phyloP scores from a whole-genome alignment of 768 basidiomycete species.

The Agaricus sinodeliciosus region DNA sequence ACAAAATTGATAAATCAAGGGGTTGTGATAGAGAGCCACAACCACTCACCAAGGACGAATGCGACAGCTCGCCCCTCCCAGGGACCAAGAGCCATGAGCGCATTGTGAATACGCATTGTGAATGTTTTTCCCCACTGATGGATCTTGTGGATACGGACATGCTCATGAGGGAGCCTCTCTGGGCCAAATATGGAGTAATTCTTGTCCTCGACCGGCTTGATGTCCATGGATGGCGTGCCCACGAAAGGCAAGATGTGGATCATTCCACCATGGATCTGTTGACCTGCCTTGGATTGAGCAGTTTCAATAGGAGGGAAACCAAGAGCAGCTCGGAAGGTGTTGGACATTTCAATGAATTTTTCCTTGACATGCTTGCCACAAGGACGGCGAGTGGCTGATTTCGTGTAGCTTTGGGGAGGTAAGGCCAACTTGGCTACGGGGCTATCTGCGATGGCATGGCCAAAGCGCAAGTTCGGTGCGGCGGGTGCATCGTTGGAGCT shows the following conservation, averaged over 20 bases:
- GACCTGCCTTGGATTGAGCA: constrained; percentile 8
- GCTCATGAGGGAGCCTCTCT: constrained; percentile 18
- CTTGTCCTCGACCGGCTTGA: constrained; percentile 7
- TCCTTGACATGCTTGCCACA: constrained; percentile 19
- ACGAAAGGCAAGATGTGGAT: constrained; percentile 30
- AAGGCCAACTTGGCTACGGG: not conserved
- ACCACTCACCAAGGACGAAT: constrained; percentile 61
- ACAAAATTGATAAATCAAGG: constrained; percentile 3
- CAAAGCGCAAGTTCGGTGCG: constrained; percentile 14
- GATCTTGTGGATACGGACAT: constrained; percentile 21
- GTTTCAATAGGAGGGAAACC: constrained; percentile 44
- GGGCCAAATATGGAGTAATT: constrained; percentile 2
- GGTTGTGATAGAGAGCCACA: not conserved
- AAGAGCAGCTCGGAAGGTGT: constrained; percentile 47
- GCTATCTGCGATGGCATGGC: constrained; percentile 13
- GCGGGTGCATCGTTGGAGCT: constrained; percentile 8
- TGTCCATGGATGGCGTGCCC: constrained; percentile 18
- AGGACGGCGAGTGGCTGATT: constrained; percentile 13
- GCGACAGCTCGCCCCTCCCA: constrained; percentile 84
- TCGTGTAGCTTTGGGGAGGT: not conserved
- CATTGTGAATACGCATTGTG: constrained; percentile 52
- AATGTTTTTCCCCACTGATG: constrained; percentile 34
- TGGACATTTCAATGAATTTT: constrained; percentile 47
- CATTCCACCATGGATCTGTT: constrained; percentile 14
- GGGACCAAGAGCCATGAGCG: constrained; percentile 63